phyloP scores from a whole-genome alignment of 1,284 basidiomycete species.

The Leccinum subrobustum region DNA sequence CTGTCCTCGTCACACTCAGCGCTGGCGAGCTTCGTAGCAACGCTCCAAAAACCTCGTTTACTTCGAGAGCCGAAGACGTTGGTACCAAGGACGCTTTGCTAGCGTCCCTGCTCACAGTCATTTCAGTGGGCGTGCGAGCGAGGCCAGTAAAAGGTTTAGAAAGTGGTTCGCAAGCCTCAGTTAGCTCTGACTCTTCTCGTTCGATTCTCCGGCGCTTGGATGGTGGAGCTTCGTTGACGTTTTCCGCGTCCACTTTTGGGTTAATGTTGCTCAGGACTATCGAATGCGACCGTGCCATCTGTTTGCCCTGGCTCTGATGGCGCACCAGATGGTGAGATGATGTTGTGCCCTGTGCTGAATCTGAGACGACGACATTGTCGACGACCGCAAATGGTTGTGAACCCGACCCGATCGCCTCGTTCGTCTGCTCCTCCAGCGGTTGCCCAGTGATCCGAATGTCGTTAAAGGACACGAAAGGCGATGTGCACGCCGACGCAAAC shows the following conservation, averaged over 20 bases:
- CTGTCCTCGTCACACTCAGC: neutral
- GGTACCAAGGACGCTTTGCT: neutral
- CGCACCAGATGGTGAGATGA: neutral
- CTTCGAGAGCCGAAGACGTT: neutral
- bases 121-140: neutral
- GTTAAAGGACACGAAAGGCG: conserved; percentile 15
- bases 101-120: neutral
- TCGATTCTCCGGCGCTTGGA: conserved; percentile 21
- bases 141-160: neutral
- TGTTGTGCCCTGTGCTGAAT: neutral
- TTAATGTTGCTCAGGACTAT: neutral
- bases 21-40: neutral
- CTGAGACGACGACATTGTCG: conserved; percentile 13
- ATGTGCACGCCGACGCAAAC: conserved; percentile 6
- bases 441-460: neutral
- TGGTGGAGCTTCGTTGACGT: neutral
- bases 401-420: neutral
- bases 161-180: neutral
- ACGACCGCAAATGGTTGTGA: conserved; percentile 18
- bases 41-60: neutral
- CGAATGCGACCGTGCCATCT: neutral
- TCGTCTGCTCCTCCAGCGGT: neutral
- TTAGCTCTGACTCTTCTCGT: neutral
- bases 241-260: conserved; percentile 2
- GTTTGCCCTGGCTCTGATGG: conserved; percentile 1